phyloP scores from a whole-genome alignment of 306 rosid species.

The Quercus berberidifolia region DNA sequence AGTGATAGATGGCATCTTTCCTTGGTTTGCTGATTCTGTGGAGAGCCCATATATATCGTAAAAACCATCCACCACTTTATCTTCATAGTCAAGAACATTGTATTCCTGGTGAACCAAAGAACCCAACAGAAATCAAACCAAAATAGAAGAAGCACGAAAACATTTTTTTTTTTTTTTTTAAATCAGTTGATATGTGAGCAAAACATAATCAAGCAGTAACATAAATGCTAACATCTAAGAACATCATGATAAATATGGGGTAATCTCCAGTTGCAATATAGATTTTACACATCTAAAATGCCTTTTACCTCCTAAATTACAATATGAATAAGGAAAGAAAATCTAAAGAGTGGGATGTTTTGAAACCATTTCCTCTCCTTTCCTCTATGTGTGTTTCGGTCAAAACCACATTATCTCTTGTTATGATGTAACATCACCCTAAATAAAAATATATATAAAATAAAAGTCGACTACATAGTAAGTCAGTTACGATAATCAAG shows the following conservation, averaged over 20 bases:
- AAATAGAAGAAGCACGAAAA: background rate
- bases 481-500: background rate
- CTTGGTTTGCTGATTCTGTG: constrained; percentile 71
- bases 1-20: constrained; percentile 79
- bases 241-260: background rate
- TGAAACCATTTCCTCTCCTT: background rate
- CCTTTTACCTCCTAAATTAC: background rate
- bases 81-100: constrained; percentile 86
- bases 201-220: background rate
- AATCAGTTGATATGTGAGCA: constrained; percentile 4
- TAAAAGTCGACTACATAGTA: background rate
- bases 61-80: constrained; percentile 89
- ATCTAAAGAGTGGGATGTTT: background rate
- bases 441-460: background rate
- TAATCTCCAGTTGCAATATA: background rate
- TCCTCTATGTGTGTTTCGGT: background rate
- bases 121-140: constrained; percentile 27
- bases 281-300: background rate
- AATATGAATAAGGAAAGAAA: background rate
- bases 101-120: constrained; percentile 57
- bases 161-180: background rate
- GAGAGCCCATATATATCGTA: constrained; percentile 74
- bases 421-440: background rate
- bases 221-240: background rate
- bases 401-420: background rate